Evolutionary conservation across 345 rosid species (phyloP).

Genomic region (Zanthoxylum bungeanum): DNA sequence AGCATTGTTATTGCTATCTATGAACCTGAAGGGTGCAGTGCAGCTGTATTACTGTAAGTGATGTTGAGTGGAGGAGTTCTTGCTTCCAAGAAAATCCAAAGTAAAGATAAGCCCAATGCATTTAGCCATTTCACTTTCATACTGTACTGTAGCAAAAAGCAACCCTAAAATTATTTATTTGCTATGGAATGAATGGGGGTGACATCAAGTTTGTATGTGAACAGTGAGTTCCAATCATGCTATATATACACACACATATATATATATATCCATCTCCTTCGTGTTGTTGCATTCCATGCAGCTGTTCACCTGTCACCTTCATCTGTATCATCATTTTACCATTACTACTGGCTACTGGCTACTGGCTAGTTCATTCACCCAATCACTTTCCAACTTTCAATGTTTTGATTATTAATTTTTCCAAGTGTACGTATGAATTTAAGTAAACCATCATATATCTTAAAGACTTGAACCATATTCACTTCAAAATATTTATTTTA

Average conservation of each 20-base stretch:
- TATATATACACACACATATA: no score
- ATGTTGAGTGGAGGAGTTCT: slow-evolving; percentile 5
- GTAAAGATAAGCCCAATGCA: background rate
- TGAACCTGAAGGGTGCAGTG: background rate
- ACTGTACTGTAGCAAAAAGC: no score
- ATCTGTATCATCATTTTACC: background rate
- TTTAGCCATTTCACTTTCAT: slow-evolving; percentile 22
- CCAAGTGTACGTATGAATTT: background rate
- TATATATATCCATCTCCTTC: background rate
- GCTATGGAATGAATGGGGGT: background rate
- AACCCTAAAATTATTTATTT: no score
- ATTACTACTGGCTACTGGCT: no score
- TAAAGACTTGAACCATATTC: no score
- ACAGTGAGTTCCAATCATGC: slow-evolving; percentile 33
- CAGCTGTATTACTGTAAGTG: background rate
- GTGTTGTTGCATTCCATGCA: slow-evolving; percentile 7
- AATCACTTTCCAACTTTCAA: background rate
- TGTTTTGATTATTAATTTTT: background rate
- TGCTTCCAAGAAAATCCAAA: background rate
- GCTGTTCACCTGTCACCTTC: slow-evolving; percentile 21
- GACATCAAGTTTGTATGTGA: slow-evolving; percentile 21
- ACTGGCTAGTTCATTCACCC: background rate
- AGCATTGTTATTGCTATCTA: background rate
- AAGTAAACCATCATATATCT: background rate
- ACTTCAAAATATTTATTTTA: no score